Conservation (phyloP, 805 yeast genomes). For the Starmera amethionina region DNA sequence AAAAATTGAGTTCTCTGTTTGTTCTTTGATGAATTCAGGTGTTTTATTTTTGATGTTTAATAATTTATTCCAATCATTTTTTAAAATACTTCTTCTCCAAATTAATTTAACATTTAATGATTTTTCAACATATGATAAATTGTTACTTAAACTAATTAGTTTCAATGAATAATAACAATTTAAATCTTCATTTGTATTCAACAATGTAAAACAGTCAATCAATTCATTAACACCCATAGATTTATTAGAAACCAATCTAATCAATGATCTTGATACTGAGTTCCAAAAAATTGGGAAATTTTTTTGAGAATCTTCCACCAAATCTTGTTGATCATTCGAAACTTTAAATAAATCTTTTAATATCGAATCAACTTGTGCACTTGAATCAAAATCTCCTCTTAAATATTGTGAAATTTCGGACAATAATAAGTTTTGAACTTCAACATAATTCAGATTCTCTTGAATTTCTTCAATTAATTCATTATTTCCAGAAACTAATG, state of each 20-base stretch:
- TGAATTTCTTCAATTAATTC: conserved; percentile 36
- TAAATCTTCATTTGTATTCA: conserved; percentile 24
- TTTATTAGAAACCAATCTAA: conserved; percentile 26
- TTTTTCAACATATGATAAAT: conserved; percentile 19
- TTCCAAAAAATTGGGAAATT: conserved; percentile 13
- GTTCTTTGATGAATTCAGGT: conserved; percentile 30
- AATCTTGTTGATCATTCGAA: conserved; percentile 5
- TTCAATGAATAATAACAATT: conserved; percentile 36
- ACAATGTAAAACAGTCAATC: conserved; percentile 40
- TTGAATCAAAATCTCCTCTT: conserved; percentile 21
- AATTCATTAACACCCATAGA: conserved; percentile 35
- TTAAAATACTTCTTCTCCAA: conserved; percentile 51
- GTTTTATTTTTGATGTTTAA: conserved; percentile 25
- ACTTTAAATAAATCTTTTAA: conserved; percentile 15
- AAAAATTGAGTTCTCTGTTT: conserved; percentile 31
- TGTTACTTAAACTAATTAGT: conserved; percentile 30
- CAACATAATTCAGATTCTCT: conserved; percentile 34
- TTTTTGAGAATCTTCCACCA: conserved; percentile 1
- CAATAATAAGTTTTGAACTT: conserved; percentile 36
- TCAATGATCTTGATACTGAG: conserved; percentile 16
- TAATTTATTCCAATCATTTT: conserved; percentile 42
- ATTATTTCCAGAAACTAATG: conserved; percentile 31
- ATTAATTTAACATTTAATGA: conserved; percentile 26
- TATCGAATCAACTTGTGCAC: conserved; percentile 14
- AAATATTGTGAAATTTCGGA: conserved; percentile 19